Conservation (phyloP, 148 eudicot species). For the Arctostaphylos glauca region DNA sequence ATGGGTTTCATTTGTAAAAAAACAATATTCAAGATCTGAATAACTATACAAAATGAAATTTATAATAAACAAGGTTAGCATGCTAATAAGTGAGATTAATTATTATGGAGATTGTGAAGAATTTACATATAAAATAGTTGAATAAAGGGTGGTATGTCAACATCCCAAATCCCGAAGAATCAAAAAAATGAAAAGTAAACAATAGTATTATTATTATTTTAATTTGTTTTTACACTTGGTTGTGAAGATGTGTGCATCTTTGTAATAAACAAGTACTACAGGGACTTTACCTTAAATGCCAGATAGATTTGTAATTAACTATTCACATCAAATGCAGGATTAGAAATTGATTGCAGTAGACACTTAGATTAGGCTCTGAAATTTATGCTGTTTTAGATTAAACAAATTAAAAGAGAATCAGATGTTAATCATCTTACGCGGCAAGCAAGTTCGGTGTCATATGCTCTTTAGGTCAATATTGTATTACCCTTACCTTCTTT, state of each 20-base stretch:
- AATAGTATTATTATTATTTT: not conserved
- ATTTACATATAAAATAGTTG: not conserved
- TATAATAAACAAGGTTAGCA: not conserved
- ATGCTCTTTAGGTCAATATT: not conserved
- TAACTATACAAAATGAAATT: not conserved
- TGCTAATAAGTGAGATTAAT: not conserved
- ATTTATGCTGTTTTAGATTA: not conserved
- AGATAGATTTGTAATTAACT: not conserved
- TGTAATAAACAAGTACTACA: not conserved
- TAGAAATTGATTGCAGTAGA: not conserved
- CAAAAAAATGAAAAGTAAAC: not conserved
- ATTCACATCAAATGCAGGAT: not conserved
- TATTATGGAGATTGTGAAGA: not conserved
- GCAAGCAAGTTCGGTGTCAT: not conserved
- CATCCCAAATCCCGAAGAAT: constrained; percentile 14
- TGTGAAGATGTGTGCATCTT: not conserved
- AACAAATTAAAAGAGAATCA: not conserved
- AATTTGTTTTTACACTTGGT: not conserved
- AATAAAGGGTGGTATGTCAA: constrained; percentile 19
- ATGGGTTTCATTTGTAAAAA: no score
- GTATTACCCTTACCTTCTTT: not conserved
- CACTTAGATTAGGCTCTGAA: constrained; percentile 1
- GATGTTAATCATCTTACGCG: constrained; percentile 9
- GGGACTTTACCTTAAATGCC: not conserved
- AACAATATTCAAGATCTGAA: not conserved